Evolutionary conservation across 208 protist species (phyloP), one percentile per base, ranked within the genome.

Genomic region (Leishmania martiniquensis): DNA sequence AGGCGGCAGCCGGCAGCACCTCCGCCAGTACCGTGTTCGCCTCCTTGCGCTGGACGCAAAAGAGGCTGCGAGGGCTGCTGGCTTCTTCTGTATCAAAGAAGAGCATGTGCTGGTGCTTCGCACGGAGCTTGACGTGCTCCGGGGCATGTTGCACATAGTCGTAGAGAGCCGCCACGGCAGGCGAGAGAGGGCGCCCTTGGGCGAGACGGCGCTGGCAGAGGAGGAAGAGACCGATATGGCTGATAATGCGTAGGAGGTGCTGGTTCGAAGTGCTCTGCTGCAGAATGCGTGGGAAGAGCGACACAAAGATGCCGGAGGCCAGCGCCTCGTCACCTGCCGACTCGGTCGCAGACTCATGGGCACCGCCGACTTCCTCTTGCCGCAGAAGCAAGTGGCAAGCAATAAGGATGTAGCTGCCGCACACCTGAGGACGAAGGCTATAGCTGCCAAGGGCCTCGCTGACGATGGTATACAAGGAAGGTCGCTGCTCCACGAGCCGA

Each of bases 221-320:
- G 49, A 87, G 72, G 75, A 92, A 85, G 44, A 97, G 79, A 12
- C 91, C 92, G 69, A 94, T 91, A 72, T 97, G 92, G 69, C 85
- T 95, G 70, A 97, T 95, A 74, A 96, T 92, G 68, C 94, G 94
- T 45, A 97, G 84, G n/a, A 97, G 78, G 78, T 97, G 92, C 81
- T 97, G 94, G 82, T 96, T 89, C n/a, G 91, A 96, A 4, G 87
- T 93, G 69, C 90, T 90, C 76, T 95, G 92, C 83, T 96, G 94
- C 55, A 97, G 85, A 66, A 97, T 77, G 34, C 87, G 88, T 1
- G 88, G 87, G 32, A 97, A 88, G 25, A 97, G 83, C 5, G 74
- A 69, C 1, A 78, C 57, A 42, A 90, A 89, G 20, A 90, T 51
- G 52, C 44, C 83, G 59, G n/a, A 54, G 66, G 70, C 78, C 54